Percentiles rank a stretch among this genome's conserved stretches.
Evolutionary conservation across 2,329 filamentous ascomycete species (phyloP).

Genomic region (Ascochyta rabiei): DNA sequence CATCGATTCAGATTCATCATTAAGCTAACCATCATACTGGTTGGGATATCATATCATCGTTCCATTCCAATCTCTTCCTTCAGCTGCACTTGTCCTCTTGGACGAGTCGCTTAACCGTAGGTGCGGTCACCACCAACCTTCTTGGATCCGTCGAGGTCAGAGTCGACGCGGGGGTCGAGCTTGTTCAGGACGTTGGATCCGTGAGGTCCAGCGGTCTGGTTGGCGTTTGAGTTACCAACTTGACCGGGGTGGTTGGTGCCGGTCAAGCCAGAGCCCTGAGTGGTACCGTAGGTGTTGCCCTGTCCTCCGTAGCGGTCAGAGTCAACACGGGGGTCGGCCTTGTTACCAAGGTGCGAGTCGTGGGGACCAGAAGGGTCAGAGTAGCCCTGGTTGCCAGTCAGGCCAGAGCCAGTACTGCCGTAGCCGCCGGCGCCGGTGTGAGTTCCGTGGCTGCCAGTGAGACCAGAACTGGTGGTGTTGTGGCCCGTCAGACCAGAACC

Average conservation of each 20-base stretch:
- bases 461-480: constrained; percentile 15
- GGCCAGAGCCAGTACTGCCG: constrained; percentile 17
- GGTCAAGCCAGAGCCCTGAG: constrained; percentile 14
- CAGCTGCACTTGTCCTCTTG: constrained; percentile 13
- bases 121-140: constrained; percentile 38
- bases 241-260: constrained; percentile 21
- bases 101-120: constrained; percentile 23
- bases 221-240: constrained; percentile 26
- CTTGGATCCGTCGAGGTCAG: constrained; percentile 42
- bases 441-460: constrained; percentile 13
- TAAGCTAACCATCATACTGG: constrained; percentile 11
- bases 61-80: constrained; percentile 3
- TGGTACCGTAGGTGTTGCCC: constrained; percentile 26
- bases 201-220: constrained; percentile 47
- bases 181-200: constrained; percentile 44
- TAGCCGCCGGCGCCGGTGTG: background rate
- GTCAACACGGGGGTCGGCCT: constrained; percentile 42
- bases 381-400: constrained; percentile 10
- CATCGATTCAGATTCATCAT: constrained; percentile 10
- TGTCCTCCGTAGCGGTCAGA: constrained; percentile 31
- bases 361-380: constrained; percentile 41
- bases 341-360: constrained; percentile 31
- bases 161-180: constrained; percentile 46
- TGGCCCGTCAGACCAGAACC: constrained; percentile 16
- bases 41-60: constrained; percentile 21